Evolutionary conservation across 805 yeast genomes (phyloP), one percentile per base, ranked within the genome.

Genomic region (Naumovozyma castellii): DNA sequence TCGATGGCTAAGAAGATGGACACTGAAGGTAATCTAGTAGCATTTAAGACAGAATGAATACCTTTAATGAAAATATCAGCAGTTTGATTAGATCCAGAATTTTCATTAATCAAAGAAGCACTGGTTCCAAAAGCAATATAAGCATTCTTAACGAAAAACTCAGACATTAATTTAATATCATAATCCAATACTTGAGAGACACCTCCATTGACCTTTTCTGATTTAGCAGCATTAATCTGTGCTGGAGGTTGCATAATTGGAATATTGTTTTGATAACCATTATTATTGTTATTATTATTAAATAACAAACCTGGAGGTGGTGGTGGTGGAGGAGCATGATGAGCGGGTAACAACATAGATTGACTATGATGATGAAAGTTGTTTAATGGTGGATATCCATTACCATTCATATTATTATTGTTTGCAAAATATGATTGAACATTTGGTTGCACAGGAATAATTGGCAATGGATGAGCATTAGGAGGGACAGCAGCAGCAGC

Each of bases 11-110:
- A 69, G 27, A 87, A 68, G 32, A 92, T 72, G 14, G 97, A 83
- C 2, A 86, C 74, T 47, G 79, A 74, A 22, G 97, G 94, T 50
- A 90, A 68, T 49, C 97, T 76, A 3, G 97, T 92, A 10, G 96
- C 94, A 41, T 79, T 72, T 44, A 90, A 67, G 2, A 90, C 88
- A 32, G 80, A 73, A 40, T 72, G 69, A 15, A 85, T 66, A 47
- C 76, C 76, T 43, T 67, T 66, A 50, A 72, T 75, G 59, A 84
- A 80, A 32, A 72, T 41, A 35, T 59, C 51, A 40, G 53, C 37
- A 13, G 49, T 40, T 32, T 48, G 44, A 29, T 47, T 41, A 57
- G 62, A 17, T 25, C 38, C 39, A 58, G 61, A 13, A 15, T 38
- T 34, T n/a, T 35, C 14, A 17, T 35, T 18, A 15, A 14, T 17